A percentile compares a stretch with the other conserved stretches of the same genome.
phyloP scores from a whole-genome alignment of 2,329 filamentous ascomycete genomes.

The Xylariaceae sp. region DNA sequence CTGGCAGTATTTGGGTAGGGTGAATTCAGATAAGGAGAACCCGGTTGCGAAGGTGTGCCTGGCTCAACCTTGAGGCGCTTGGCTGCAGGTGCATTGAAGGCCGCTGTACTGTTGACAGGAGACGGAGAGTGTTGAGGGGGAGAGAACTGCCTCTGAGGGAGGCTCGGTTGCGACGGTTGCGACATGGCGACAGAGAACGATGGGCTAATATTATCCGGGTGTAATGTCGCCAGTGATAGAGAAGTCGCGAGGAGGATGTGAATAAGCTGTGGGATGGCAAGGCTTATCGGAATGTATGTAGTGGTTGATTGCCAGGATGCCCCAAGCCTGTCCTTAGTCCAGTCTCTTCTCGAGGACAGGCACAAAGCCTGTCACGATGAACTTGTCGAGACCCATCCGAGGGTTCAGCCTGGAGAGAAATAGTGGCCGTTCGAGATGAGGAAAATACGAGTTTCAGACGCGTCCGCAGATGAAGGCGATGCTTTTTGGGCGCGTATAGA shows the following conservation, averaged over 20 bases:
- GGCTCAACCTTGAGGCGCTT: constrained; percentile 72
- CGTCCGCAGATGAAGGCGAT: background rate
- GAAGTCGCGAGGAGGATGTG: background rate
- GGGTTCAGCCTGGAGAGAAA: constrained; percentile 11
- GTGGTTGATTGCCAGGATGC: background rate
- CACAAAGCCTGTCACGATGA: constrained; percentile 42
- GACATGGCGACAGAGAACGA: constrained; percentile 18
- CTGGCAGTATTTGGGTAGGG: constrained; percentile 40
- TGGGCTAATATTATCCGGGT: background rate
- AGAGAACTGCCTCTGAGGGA: constrained; percentile 28
- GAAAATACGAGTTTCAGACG: too few relatives aligned
- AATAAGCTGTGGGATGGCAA: too few relatives aligned
- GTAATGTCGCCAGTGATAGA: background rate
- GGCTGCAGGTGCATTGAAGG: constrained; percentile 58
- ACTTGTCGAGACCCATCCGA: constrained; percentile 45
- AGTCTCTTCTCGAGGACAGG: constrained; percentile 35
- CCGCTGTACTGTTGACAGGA: constrained; percentile 51
- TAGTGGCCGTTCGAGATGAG: too few relatives aligned
- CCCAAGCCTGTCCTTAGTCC: constrained; percentile 4
- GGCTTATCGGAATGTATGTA: background rate
- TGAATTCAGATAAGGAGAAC: constrained; percentile 55
- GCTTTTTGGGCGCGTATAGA: background rate
- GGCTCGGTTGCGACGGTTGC: constrained; percentile 21
- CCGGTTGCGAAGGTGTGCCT: constrained; percentile 58
- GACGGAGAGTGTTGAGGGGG: constrained; percentile 54